Base-by-base conservation (phyloP, 768 basidiomycete genomes). In the Russula vinacea region DNA sequence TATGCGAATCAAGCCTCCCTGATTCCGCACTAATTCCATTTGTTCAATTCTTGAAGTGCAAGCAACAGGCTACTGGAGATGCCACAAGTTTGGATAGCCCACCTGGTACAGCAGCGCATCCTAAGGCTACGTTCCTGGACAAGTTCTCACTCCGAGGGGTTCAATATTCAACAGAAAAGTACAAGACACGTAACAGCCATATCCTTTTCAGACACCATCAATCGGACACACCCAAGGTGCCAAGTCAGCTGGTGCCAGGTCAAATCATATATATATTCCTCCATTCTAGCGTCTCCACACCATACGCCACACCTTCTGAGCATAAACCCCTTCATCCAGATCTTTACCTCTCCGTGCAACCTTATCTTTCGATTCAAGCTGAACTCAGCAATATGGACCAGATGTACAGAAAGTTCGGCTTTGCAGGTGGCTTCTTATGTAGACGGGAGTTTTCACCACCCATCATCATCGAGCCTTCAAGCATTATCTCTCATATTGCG, bases 121-220 rank as follows among this genome's bases (percentile, higher is more conserved):
- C 40, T 42, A 14, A 16, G 40, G 40, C 10, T 5, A 14, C 14
- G 17, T 42, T 16, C 11, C 40, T 42, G 10, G 40, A 56, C 24
- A 56, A 56, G 24, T 16, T 56, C 16, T 56, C 54, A 8, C 39
- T 56, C 11, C 39, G 24, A 26, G 54, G 54, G 9, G 54, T 56
- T 42, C 24, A 56, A 17, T 56, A 56, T 42, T 56, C 54, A 17
- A 56, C 54, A 26, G 24, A 5, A 19, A 26, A n/a, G 22, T 29
- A 17, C 22, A 22, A 24, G 17, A 6, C 16, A 11, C 24, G 24
- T 26, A 14, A 56, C 37, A 56, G 54, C 16, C 26, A 56, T 14
- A 42, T 42, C 24, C 5, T 56, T 4, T 56, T 42, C 39, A 5
- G 47, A 26, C 22, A 16, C 14, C 17, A 5, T 42, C 40, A 42